Base-by-base conservation (phyloP, 345 rosid species). In the Draba incana region DNA sequence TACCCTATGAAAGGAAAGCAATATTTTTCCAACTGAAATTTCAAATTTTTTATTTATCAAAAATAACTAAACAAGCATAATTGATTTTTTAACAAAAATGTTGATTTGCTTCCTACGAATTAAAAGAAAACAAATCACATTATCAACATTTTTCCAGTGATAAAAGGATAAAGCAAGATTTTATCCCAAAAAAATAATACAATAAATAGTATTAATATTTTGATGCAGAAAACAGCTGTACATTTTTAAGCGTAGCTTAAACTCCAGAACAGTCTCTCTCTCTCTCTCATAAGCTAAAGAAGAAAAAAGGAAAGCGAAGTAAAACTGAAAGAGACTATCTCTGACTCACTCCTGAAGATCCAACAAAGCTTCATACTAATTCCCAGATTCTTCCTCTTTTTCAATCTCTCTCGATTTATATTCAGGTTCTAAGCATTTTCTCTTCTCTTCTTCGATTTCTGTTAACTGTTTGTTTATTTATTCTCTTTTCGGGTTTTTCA, bases 291-390 rank as follows among this genome's bases (percentile, higher is more conserved):
- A 27, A 15, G 51, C 68, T 44, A 37, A 52, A 73, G 60, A 61
- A 31, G 44, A 20, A 59, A 57, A 62, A 57, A 49, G 60, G 35
- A 76, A 63, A 57, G 67, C 62, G 56, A 66, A 59, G 68, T 60
- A 53, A 66, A 74, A 51, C 62, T 44, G 71, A 64, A 62, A 59
- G 71, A 57, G 57, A 52, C 71, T 41, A 25, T 76, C 68, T 64
- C 79, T 64, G 76, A 70, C 74, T 76, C 75, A 64, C 76, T 48
- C 57, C 62, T n/a, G 53, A 63, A 75, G 75, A 75, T 64, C 76
- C 64, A 20, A 20, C 20, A 60, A 57, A 37, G 35, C 48, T 61
- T 28, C 73, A 7, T 10, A 43, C 20, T 8, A 6, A 43, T 24
- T n/a, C 9, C 57, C 48, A 55, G 44, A 47, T 31, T n/a, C 72